phyloP scores from a whole-genome alignment of 2,329 filamentous ascomycete genomes.

The Rhynchosporium graminicola region DNA sequence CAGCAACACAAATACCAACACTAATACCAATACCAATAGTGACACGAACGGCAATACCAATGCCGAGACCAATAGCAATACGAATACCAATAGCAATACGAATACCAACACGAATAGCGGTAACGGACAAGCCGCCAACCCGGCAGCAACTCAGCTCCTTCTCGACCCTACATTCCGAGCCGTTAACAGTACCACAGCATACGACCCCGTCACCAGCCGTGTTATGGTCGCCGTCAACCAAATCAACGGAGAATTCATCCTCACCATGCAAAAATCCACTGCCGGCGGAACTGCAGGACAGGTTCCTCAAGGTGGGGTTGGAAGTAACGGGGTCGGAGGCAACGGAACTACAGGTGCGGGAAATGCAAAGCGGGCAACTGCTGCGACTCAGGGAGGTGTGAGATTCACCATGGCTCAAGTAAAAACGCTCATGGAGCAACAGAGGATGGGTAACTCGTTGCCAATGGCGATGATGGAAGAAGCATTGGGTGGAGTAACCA shows the following conservation, averaged over 20 bases:
- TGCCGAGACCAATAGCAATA: not conserved
- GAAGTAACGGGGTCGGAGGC: not conserved
- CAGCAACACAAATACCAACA: not conserved
- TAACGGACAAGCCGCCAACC: slow-evolving; percentile 14
- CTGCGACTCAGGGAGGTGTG: not conserved
- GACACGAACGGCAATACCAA: not conserved
- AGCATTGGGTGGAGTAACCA: not conserved
- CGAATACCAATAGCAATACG: not conserved
- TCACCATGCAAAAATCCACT: slow-evolving; percentile 21
- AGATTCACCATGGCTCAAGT: slow-evolving; percentile 14
- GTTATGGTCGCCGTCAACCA: slow-evolving; percentile 22
- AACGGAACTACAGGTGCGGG: not conserved
- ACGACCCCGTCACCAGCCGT: slow-evolving; percentile 18
- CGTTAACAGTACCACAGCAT: slow-evolving; percentile 11
- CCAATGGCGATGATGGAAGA: slow-evolving; percentile 13
- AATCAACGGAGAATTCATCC: slow-evolving; percentile 27
- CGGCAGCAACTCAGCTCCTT: slow-evolving; percentile 25
- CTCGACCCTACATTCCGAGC: slow-evolving; percentile 25
- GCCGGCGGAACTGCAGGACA: not conserved
- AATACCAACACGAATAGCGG: not conserved
- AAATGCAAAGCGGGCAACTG: not conserved
- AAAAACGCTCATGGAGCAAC: slow-evolving; percentile 6
- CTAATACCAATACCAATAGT: not conserved
- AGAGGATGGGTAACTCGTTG: slow-evolving; percentile 3
- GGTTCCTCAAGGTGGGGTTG: not conserved